Base-by-base conservation (phyloP, 768 basidiomycete genomes). In the Hysterangium stoloniferum region DNA sequence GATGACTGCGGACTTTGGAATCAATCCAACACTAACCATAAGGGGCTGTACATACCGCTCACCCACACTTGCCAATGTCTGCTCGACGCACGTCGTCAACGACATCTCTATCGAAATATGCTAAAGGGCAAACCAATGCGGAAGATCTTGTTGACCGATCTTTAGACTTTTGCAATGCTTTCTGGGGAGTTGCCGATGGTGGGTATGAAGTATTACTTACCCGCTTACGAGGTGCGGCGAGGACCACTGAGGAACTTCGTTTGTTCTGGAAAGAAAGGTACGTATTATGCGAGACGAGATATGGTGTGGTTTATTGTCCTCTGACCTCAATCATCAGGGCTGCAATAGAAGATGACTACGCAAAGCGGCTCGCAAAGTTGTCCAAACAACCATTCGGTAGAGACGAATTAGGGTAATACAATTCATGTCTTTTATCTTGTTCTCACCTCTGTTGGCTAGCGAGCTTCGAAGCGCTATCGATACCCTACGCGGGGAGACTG, bases 241-340 rank as follows among this genome's bases (percentile, higher is more conserved):
- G 88, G 64, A 93, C 92, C 1, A 80, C 87, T 70, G 95, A 98
- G 42, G 96, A 98, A 56, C 63, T 97, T 43, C 77, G 75, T 57
- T 78, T 70, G 37, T 94, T 88, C 61, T 96, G 92, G 89, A 94
- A 92, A 61, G 95, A 98, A 67, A 76, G 95, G 94, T 94, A 55
- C 53, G 81, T 68, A 22, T 19, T 19, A 1, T 3, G 9, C 12
- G n/a, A 6, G 33, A 12, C 34, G 25, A 17, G 47, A 35, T 54
- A n/a, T n/a, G n/a, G n/a, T n/a, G n/a, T n/a, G n/a, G 27, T 48
- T 35, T 17, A 48, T 47, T 12, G 35, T 44, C 31, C 46, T 25
- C 20, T 38, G 52, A 28, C 34, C 40, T 8, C 25, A n/a, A 4
- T 13, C 11, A 17, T 46, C 36, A 96, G 95, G 62, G 84, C 91